These are phyloP conservation scores for Parietaria judaica DNA, from an alignment of 306 rosid genomes.

Conservation along the genomic window DNA sequence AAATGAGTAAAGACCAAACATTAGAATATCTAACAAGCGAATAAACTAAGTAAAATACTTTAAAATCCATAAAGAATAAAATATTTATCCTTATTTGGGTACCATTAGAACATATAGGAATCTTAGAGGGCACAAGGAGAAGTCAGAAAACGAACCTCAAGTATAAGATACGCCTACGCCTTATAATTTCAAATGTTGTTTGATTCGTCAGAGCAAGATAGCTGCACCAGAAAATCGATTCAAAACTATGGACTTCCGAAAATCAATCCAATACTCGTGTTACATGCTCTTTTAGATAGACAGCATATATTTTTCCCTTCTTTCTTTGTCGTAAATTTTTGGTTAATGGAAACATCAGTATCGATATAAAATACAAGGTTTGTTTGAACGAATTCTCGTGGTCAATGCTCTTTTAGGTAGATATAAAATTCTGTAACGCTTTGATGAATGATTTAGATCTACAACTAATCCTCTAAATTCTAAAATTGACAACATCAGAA, in stretches of 20 bases:
- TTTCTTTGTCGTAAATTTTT: not conserved
- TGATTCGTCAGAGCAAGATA: slow-evolving; percentile 87
- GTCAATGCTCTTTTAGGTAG: no score
- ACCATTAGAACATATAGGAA: no score
- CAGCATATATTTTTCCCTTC: not conserved
- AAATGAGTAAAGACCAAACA: not conserved
- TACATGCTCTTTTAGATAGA: not conserved
- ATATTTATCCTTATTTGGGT: no score
- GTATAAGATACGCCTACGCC: slow-evolving; percentile 85
- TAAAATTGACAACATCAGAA: no score
- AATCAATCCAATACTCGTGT: not conserved
- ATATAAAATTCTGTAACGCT: no score
- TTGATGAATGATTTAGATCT: no score
- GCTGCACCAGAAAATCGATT: slow-evolving; percentile 39
- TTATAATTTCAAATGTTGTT: slow-evolving; percentile 87
- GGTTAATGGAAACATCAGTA: no score
- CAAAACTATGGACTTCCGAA: not conserved
- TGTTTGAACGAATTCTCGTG: no score
- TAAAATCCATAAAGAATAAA: not conserved
- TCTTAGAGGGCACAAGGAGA: slow-evolving; percentile 1
- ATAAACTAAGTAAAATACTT: not conserved
- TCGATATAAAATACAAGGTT: no score
- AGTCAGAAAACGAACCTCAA: slow-evolving; percentile 62
- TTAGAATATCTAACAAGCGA: not conserved
- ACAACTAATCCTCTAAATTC: no score